Evolutionary conservation across 208 protist genomes (phyloP).

Genomic region (Phytomonas sp.): DNA sequence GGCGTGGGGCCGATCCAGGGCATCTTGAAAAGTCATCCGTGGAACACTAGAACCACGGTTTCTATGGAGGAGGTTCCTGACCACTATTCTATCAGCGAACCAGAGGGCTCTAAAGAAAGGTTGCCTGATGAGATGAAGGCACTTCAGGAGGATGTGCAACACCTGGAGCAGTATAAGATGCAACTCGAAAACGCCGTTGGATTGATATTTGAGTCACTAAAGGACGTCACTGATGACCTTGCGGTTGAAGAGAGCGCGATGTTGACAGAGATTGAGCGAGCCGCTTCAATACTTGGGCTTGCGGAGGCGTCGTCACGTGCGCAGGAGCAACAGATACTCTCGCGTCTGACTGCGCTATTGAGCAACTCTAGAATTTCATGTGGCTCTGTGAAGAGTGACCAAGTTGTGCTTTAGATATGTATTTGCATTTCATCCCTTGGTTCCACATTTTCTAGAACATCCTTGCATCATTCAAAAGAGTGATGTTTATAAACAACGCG

Average conservation of each 20-base stretch:
- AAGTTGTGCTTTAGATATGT: no score
- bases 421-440: no score
- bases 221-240: conserved; percentile 11
- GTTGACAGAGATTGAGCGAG: conserved; percentile 21
- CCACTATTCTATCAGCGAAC: no score
- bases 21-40: no score
- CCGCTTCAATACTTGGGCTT: conserved; percentile 4
- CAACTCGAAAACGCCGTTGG: conserved; percentile 10
- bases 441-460: no score
- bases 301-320: conserved; percentile 8
- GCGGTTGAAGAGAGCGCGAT: conserved; percentile 23
- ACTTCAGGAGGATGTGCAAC: background rate
- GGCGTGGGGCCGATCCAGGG: no score
- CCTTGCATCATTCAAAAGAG: no score
- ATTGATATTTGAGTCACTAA: conserved; percentile 13
- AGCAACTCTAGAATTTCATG: background rate
- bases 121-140: conserved; percentile 3
- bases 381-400: background rate
- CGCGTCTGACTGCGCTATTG: conserved; percentile 5
- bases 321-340: conserved; percentile 13
- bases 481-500: background rate
- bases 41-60: no score
- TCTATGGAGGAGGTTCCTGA: no score
- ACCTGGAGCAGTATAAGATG: background rate
- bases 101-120: background rate